phyloP scores from a whole-genome alignment of 2,329 filamentous ascomycete species.

The Dactylellina drechsleri region DNA sequence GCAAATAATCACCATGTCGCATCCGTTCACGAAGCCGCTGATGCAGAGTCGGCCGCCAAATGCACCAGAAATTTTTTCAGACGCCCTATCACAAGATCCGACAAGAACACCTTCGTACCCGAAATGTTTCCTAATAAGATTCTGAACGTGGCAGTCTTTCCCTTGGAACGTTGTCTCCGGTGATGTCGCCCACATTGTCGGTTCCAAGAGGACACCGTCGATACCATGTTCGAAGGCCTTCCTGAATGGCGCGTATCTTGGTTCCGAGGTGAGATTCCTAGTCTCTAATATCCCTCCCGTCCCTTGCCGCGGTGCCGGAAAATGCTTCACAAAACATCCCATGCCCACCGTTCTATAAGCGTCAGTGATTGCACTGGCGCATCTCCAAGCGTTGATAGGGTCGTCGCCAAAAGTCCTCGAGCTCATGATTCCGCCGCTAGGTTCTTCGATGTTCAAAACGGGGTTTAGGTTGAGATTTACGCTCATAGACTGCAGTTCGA shows the following conservation, averaged over 20 bases:
- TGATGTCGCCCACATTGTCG: conserved; percentile 52
- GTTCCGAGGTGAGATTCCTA: conserved; percentile 37
- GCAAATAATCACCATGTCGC: conserved; percentile 52
- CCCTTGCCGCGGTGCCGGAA: conserved; percentile 55
- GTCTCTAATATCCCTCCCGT: conserved; percentile 47
- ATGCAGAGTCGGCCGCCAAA: conserved; percentile 42
- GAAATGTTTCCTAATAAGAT: conserved; percentile 58
- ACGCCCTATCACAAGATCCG: conserved; percentile 45
- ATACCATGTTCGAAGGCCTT: conserved; percentile 49
- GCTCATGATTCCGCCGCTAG: conserved; percentile 86
- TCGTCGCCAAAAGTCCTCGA: conserved; percentile 92
- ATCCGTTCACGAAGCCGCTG: conserved; percentile 46
- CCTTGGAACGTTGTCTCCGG: conserved; percentile 44
- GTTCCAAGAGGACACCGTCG: conserved; percentile 44
- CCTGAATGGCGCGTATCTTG: conserved; percentile 49
- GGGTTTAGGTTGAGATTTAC: conserved; percentile 96
- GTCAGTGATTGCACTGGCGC: conserved; percentile 87
- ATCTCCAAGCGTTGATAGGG: conserved; percentile 92
- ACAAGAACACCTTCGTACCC: conserved; percentile 58
- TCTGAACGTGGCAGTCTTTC: conserved; percentile 51
- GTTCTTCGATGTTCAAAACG: conserved; percentile 91
- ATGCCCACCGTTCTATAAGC: conserved; percentile 73
- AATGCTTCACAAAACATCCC: conserved; percentile 58
- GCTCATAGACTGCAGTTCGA: conserved; percentile 89
- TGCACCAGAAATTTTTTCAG: conserved; percentile 35